Percentiles rank a stretch among this genome's conserved stretches.
Evolutionary conservation across 306 rosid genomes (phyloP).

Genomic region (Begonia peltatifolia): DNA sequence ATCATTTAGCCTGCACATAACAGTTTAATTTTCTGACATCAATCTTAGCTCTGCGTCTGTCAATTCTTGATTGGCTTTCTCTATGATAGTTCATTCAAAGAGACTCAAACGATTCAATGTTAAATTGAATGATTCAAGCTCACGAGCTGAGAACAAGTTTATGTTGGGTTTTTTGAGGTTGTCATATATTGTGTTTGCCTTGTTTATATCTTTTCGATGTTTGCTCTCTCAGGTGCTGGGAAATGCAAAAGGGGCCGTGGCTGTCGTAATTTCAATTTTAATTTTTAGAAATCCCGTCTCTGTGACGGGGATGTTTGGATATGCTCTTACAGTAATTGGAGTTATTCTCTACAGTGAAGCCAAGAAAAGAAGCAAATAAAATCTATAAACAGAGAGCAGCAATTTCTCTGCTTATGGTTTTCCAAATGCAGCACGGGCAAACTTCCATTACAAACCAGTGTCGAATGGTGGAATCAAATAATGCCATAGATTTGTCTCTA

Average conservation of each 20-base stretch:
- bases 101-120: too few relatives aligned
- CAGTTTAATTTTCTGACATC: too few relatives aligned
- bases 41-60: too few relatives aligned
- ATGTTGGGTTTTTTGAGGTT: too few relatives aligned
- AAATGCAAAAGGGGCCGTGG: slow-evolving; percentile 98
- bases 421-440: background rate
- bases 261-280: slow-evolving; percentile 90
- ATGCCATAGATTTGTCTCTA: slow-evolving; percentile 24
- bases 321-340: slow-evolving; percentile 79
- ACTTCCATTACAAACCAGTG: background rate
- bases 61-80: too few relatives aligned
- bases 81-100: too few relatives aligned
- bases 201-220: background rate
- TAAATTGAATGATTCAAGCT: too few relatives aligned
- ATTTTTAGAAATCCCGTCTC: slow-evolving; percentile 95
- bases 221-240: slow-evolving; percentile 71
- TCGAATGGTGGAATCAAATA: slow-evolving; percentile 4
- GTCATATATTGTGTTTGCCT: too few relatives aligned
- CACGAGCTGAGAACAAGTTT: too few relatives aligned
- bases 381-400: slow-evolving; percentile 14
- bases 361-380: slow-evolving; percentile 88
- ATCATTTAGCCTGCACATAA: too few relatives aligned
- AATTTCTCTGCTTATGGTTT: slow-evolving; percentile 17
- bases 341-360: slow-evolving; percentile 94
- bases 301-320: slow-evolving; percentile 96